phyloP scores from a whole-genome alignment of 1,139 yeast genomes.

The Suhomyces coccinellae region DNA sequence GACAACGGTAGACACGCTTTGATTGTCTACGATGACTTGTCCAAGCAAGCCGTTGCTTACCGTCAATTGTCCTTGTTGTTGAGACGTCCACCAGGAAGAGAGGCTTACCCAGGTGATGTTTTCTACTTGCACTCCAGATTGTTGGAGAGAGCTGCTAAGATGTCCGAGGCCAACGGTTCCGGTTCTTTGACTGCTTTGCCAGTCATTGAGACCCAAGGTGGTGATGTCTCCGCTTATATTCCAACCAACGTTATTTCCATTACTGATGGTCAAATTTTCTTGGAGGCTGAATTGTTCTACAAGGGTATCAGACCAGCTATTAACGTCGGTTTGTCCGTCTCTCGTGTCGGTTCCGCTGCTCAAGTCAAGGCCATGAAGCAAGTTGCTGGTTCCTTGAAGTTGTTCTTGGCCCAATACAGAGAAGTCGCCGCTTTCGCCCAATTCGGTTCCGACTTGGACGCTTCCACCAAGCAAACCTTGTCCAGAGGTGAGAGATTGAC shows the following conservation, averaged over 20 bases:
- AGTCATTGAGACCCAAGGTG: constrained; percentile 98
- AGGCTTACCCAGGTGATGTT: constrained; percentile 97
- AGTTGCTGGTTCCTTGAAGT: constrained; percentile 99
- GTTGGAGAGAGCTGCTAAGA: constrained; percentile 97
- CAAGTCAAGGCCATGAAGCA: constrained; percentile 99
- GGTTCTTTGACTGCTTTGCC: constrained; percentile 97
- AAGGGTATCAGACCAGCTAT: constrained; percentile 99
- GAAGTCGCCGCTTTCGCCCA: constrained; percentile 99
- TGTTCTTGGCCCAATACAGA: constrained; percentile 99
- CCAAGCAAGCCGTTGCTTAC: constrained; percentile 99
- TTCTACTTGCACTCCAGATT: constrained; percentile 95
- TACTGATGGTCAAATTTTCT: constrained; percentile 97
- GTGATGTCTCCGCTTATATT: constrained; percentile 98
- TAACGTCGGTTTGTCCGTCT: constrained; percentile 99
- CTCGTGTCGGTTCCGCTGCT: constrained; percentile 99
- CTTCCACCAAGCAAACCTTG: constrained; percentile 98
- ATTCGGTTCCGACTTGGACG: constrained; percentile 99
- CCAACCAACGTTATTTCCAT: constrained; percentile 97
- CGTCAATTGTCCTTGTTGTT: constrained; percentile 97
- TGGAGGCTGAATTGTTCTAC: constrained; percentile 99
- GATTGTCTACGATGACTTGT: constrained; percentile 96
- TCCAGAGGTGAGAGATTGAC: constrained; percentile 99
- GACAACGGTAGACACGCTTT: constrained; percentile 98
- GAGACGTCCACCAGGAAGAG: constrained; percentile 98
- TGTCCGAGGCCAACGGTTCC: constrained; percentile 85